Conservation (phyloP, 345 rosid genomes). For the Leavenworthia alabamica region DNA sequence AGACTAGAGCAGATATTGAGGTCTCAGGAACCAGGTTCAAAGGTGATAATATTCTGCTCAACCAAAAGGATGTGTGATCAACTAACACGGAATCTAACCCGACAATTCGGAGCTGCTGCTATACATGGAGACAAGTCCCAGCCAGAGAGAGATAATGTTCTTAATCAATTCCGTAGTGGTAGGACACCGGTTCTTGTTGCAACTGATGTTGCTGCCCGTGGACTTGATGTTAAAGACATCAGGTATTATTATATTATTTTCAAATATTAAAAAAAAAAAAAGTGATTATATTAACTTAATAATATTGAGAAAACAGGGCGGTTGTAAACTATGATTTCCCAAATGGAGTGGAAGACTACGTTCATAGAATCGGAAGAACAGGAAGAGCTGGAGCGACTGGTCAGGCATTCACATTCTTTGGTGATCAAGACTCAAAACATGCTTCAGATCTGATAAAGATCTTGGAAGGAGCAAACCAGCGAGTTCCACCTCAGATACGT, state of each 20-base stretch:
- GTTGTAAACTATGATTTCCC: constrained; percentile 96
- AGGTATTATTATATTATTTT: no score
- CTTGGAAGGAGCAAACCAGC: constrained; percentile 88
- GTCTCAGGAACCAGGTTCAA: constrained; percentile 82
- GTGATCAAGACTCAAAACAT: constrained; percentile 86
- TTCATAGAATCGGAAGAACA: constrained; percentile 96
- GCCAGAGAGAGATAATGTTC: constrained; percentile 70
- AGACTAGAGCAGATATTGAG: constrained; percentile 85
- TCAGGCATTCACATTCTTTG: constrained; percentile 69
- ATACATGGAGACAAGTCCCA: constrained; percentile 92
- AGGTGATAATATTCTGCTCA: constrained; percentile 76
- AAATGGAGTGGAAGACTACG: constrained; percentile 95
- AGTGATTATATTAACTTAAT: neutral
- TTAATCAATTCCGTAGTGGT: constrained; percentile 72
- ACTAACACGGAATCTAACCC: constrained; percentile 64
- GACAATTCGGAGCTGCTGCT: constrained; percentile 81
- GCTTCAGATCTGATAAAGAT: constrained; percentile 83
- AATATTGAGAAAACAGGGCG: constrained; percentile 45
- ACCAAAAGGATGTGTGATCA: constrained; percentile 92
- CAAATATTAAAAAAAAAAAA: no score
- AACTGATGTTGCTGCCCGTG: constrained; percentile 94
- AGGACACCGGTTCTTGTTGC: constrained; percentile 82
- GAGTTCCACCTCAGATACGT: constrained; percentile 77
- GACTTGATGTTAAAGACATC: constrained; percentile 85
- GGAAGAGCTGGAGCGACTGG: constrained; percentile 99